phyloP scores from a whole-genome alignment of 2,329 filamentous ascomycete genomes.

The Venturia aucupariae region DNA sequence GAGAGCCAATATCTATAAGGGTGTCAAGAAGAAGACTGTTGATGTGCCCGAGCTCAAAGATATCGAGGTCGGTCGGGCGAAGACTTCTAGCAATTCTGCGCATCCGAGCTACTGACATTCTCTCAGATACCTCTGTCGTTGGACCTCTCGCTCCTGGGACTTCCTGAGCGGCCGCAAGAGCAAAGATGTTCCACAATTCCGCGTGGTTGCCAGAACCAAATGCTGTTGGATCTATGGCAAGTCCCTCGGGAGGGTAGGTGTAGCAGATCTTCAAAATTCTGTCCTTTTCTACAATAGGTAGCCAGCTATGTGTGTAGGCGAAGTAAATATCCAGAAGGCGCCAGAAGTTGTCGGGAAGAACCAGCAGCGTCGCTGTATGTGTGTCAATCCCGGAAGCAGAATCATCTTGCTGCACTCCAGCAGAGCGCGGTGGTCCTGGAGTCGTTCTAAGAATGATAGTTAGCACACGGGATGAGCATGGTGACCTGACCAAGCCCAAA shows the following conservation, averaged over 20 bases:
- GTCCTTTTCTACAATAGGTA: constrained; percentile 63
- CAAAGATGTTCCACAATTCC: constrained; percentile 38
- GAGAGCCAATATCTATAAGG: constrained; percentile 52
- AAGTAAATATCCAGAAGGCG: constrained; percentile 63
- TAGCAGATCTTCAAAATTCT: constrained; percentile 51
- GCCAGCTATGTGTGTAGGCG: constrained; percentile 66
- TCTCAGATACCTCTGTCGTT: not conserved
- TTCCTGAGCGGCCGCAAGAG: constrained; percentile 30
- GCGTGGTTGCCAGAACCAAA: constrained; percentile 30
- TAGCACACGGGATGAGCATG: not conserved
- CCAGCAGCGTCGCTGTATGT: constrained; percentile 17
- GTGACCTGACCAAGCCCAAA: not conserved
- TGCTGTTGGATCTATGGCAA: constrained; percentile 22
- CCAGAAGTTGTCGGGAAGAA: constrained; percentile 47
- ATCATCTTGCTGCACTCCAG: not conserved
- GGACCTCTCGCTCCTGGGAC: constrained; percentile 2
- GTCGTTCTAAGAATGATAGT: not conserved
- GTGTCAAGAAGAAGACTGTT: constrained; percentile 42
- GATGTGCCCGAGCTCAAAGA: constrained; percentile 31
- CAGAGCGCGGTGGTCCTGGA: not conserved
- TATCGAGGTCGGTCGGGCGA: constrained; percentile 24
- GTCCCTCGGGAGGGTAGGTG: constrained; percentile 39
- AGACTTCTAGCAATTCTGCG: constrained; percentile 24
- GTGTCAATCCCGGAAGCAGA: not conserved
- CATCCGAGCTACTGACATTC: constrained; percentile 19